phyloP scores from a whole-genome alignment of 2,329 filamentous ascomycete species.

The Aspergillus sp. region DNA sequence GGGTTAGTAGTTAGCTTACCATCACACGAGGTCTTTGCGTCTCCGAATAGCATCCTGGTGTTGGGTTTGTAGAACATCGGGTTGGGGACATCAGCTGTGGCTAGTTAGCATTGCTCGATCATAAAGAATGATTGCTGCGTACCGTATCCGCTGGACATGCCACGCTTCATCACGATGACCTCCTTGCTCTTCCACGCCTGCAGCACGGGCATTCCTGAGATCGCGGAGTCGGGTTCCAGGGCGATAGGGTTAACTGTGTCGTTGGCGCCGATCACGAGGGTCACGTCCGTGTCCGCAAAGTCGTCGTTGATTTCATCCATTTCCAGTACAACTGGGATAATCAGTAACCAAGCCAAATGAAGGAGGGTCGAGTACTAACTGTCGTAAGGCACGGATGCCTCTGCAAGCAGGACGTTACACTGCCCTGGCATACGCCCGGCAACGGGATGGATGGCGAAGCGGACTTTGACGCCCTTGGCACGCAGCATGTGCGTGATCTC shows the following conservation, averaged over 20 bases:
- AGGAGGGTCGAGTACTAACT: conserved; percentile 45
- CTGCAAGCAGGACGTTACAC: conserved; percentile 86
- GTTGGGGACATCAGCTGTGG: conserved; percentile 78
- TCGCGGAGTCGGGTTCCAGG: conserved; percentile 76
- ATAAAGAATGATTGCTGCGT: conserved; percentile 30
- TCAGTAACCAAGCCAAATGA: conserved; percentile 9
- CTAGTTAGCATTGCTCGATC: conserved; percentile 3
- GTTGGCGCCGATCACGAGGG: conserved; percentile 86
- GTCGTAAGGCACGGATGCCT: conserved; percentile 85
- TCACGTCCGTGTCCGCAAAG: conserved; percentile 80
- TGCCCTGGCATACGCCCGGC: conserved; percentile 91
- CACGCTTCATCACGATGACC: conserved; percentile 89
- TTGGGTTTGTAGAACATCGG: conserved; percentile 92
- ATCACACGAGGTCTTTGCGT: conserved; percentile 81
- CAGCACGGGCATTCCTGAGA: conserved; percentile 89
- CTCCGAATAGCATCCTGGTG: conserved; percentile 88
- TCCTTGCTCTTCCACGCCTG: conserved; percentile 95
- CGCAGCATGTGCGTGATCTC: conserved; percentile 75
- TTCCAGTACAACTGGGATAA: conserved; percentile 67
- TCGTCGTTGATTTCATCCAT: conserved; percentile 98
- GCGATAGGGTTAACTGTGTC: conserved; percentile 92
- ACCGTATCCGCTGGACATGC: conserved; percentile 86
- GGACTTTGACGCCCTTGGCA: conserved; percentile 74
- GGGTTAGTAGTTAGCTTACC: conserved; percentile 49
- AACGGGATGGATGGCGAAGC: conserved; percentile 87